Percentiles rank a stretch among this genome's conserved stretches.
These are phyloP conservation scores for Eutypella sp. DNA, from an alignment of 2,329 filamentous ascomycete species.

Conservation along the genomic window DNA sequence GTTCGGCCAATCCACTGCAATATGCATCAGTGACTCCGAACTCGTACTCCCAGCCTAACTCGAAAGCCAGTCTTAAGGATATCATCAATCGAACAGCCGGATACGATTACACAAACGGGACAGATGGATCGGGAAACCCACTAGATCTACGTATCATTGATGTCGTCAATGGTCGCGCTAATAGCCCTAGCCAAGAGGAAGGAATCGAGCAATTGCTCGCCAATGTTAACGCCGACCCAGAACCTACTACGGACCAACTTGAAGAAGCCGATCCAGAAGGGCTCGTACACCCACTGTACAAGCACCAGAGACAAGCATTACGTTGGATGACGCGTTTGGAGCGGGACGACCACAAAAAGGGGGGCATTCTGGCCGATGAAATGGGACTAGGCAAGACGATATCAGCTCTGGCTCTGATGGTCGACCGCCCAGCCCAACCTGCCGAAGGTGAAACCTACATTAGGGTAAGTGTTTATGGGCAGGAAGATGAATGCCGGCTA, in stretches of 20 bases:
- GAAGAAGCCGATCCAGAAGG: slow-evolving; percentile 65
- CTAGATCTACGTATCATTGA: slow-evolving; percentile 28
- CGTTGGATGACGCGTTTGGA: slow-evolving; percentile 75
- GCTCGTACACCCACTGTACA: slow-evolving; percentile 65
- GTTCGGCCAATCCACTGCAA: slow-evolving; percentile 4
- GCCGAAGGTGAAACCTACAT: slow-evolving; percentile 50
- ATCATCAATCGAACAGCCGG: slow-evolving; percentile 34
- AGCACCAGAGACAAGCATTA: slow-evolving; percentile 75
- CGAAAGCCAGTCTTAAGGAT: slow-evolving; percentile 22
- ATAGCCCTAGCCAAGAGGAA: slow-evolving; percentile 40
- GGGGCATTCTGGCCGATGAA: slow-evolving; percentile 72
- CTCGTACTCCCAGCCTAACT: slow-evolving; percentile 4
- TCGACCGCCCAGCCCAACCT: slow-evolving; percentile 34
- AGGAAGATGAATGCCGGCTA: not conserved
- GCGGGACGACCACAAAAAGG: slow-evolving; percentile 65
- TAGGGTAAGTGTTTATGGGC: slow-evolving; percentile 20
- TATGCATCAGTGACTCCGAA: slow-evolving; percentile 9
- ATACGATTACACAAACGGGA: slow-evolving; percentile 31
- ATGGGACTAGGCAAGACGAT: slow-evolving; percentile 87
- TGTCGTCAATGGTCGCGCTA: slow-evolving; percentile 30
- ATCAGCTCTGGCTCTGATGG: slow-evolving; percentile 73
- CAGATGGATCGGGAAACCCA: slow-evolving; percentile 32
- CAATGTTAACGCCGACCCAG: slow-evolving; percentile 69
- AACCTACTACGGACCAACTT: slow-evolving; percentile 54
- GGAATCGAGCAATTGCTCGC: slow-evolving; percentile 66